Base-by-base conservation (phyloP, 805 yeast genomes). In the Teunomyces gatunensis region DNA sequence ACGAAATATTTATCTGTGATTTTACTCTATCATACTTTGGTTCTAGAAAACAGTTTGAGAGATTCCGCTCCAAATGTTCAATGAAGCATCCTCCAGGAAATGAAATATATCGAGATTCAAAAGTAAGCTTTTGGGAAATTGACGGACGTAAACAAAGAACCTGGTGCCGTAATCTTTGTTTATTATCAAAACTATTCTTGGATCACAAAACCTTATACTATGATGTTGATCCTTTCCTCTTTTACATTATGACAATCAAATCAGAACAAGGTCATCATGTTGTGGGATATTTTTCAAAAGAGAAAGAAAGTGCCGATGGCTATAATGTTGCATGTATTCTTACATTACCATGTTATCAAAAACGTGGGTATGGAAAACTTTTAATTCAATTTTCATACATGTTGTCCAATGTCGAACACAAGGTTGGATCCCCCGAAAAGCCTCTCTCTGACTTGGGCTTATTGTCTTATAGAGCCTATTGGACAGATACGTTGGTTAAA, bases 1-100 rank as follows among this genome's bases (percentile, higher is more conserved):
- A 92, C 63, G 84, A 80, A 47, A 79, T 94, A 20, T 94, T 86
- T 63, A 86, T 94, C 40, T 94, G 96, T 68, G 98, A 91, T 67
- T 94, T 87, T 63, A 84, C 97, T 2, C 67, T 94, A 49, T 83
- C 88, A 49, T 94, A 89, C 67, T 94, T 89, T 68, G 94, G 96
- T 3, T 87, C 96, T 0, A 74, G 78, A 52, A 89, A 87, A 59
- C 98, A 91, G 67, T 94, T 92, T 69, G 95, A 94, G 69, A 75
- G 99, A 53, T 94, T 89, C 69, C 77, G 98, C 60, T 65, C 81
- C 23, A 94, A 94, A 62, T 87, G 95, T 63, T 85, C 95, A 1
- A 74, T 94, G 68, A 83, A 85, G 62, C 98, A 92, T 60, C 99
- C 99, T 0, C 99, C 99, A 0, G 99, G 99, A 0, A 94, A 94